Evolutionary conservation across 1,284 basidiomycete genomes (phyloP).

Genomic region (Anthracocystis setariae): DNA sequence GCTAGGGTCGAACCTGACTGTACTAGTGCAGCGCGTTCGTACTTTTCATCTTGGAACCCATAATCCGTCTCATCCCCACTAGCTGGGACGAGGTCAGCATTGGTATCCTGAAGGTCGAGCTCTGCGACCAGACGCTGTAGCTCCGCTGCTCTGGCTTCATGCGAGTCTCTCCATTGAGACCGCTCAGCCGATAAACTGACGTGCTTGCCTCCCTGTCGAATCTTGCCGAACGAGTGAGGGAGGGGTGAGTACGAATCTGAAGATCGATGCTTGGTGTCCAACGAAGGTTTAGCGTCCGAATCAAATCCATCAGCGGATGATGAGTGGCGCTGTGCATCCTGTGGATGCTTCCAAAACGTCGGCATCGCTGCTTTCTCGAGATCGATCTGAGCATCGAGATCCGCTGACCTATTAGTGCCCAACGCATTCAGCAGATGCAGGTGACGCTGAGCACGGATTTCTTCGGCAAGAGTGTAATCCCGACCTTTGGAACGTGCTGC

Average conservation of each 20-base stretch:
- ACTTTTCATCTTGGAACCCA: slow-evolving; percentile 25
- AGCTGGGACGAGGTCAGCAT: slow-evolving; percentile 9
- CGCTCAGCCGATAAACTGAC: neutral
- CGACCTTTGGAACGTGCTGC: slow-evolving; percentile 44
- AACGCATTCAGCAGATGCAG: slow-evolving; percentile 51
- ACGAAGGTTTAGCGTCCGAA: slow-evolving; percentile 6
- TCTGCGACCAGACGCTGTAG: slow-evolving; percentile 37
- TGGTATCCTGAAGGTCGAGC: slow-evolving; percentile 36
- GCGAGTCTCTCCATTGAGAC: slow-evolving; percentile 9
- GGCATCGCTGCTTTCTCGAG: slow-evolving; percentile 40
- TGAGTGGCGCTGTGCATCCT: slow-evolving; percentile 16
- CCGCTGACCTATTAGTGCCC: slow-evolving; percentile 36
- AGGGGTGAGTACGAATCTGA: slow-evolving; percentile 12
- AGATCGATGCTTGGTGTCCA: neutral
- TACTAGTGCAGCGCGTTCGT: slow-evolving; percentile 24
- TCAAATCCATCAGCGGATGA: slow-evolving; percentile 5
- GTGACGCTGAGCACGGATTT: slow-evolving; percentile 51
- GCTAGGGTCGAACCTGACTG: neutral
- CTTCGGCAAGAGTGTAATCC: slow-evolving; percentile 51
- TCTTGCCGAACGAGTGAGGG: neutral
- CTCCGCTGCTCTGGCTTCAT: slow-evolving; percentile 19
- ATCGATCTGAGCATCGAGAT: slow-evolving; percentile 41
- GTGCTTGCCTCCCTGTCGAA: slow-evolving; percentile 4
- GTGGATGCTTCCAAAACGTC: slow-evolving; percentile 45
- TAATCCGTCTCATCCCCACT: slow-evolving; percentile 16